Base-by-base conservation (phyloP, 306 rosid genomes). In the Begonia loranthoides region DNA sequence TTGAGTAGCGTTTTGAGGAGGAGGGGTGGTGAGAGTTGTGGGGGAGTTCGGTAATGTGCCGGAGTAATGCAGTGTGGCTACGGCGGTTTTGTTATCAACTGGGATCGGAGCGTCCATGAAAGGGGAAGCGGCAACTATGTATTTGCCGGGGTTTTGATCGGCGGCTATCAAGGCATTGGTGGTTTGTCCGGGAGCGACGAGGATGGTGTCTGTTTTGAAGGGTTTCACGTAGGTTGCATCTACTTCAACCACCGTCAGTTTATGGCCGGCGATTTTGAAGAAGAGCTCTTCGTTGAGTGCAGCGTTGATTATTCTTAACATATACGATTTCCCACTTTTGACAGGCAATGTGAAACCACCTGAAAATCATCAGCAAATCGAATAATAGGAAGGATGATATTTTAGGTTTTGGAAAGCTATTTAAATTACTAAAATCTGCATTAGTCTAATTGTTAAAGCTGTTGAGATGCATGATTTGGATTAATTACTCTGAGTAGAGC, bases 241-340 rank as follows among this genome's bases (percentile, higher is more conserved):
- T 3, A 83, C 94, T 67, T 87, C 96, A 6, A 87, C 96, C 2
- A 87, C 62, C 0, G 81, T 83, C 43, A 87, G 76, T 1, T 59
- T 70, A 52, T 87, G 96, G 34, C 92, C 92, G 0, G 96, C 94
- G 55, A 87, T 83, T 58, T 87, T 83, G 92, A 87, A 87, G 73
- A 87, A 87, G 10, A 87, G 87, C 55, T 87, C 96, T 2, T 83
- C 94, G 78, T 87, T 87, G 90, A 87, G 96, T 15, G 96, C 96
- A 83, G 96, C 96, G 53, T 87, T 87, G 90, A 87, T 64, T 47
- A 87, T 67, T 47, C 96, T 83, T 8, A 87, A 40, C 15, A 87
- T 12, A 61, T 80, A 87, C 10, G 76, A 76, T 49, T 83, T 72
- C 15, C 87, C 96, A 56, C 60, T 64, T 38, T 87, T 67, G 15